Evolutionary conservation across 768 basidiomycete species (phyloP), one percentile per base, ranked within the genome.

Genomic region (Russula compacta): DNA sequence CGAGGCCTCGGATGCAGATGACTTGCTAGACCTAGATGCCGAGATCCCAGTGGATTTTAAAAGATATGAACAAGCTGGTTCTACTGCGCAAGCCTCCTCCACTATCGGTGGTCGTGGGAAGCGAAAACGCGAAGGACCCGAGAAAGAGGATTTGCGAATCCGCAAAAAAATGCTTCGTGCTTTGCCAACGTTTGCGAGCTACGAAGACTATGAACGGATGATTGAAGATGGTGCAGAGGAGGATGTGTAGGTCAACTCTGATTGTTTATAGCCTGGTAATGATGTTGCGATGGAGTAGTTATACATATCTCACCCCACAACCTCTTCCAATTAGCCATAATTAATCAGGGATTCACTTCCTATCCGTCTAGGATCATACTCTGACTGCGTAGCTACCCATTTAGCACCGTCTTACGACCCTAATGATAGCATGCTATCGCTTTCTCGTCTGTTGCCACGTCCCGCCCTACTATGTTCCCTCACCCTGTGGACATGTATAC

Each of bases 201-300:
- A 92, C 67, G 91, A 93, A 60, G 90, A 92, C 59, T 93, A 91
- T 66, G 86, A 85, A 48, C 84, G 77, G 74, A 78, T 92, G 82
- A 93, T 92, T 59, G 91, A 92, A 70, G 85, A 87, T 59, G 83
- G 76, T 10, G 80, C 83, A 12, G 86, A 88, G 72, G 85, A 88
- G 66, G 75, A 84, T 71, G 76, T 86, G 35, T 85, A 71, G 54
- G 36, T 49, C 32, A 38, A 35, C 9, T 58, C 19, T 15, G 35
- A 38, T 21, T 56, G n/a, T 14, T 55, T 4, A 24, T 53, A 24
- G 21, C 24, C 21, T 21, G 4, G 39, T 53, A 21, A 48, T 14
- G 29, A 21, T 10, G 21, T 29, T 21, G 44, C 12, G 44, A 46
- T 8, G 5, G 21, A 29, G 24, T 29, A 3, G 24, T 29, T 29